Base-by-base conservation (phyloP, 75 land plant genomes). In the Chamaecyparis obtusa region DNA sequence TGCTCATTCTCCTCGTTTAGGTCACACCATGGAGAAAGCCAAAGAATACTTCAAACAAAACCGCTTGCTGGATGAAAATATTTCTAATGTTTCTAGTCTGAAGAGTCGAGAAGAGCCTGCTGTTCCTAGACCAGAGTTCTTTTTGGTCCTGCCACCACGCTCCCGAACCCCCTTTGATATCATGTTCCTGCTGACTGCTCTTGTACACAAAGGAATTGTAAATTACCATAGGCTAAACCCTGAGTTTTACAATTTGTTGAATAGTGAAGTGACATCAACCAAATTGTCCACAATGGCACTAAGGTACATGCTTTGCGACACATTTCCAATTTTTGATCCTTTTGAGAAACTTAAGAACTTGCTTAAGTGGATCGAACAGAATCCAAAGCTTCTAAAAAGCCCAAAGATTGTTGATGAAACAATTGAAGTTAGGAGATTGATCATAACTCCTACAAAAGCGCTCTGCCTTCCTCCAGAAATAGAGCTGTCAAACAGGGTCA, bases 401-500 rank as follows among this genome's bases (percentile, higher is more conserved):
- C 85, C 90, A 27, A 80, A 83, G 44, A 17, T 87, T 57, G 32
- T 86, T 13, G 89, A 72, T 85, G 94, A 92, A 64, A 86, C 85
- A 79, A 92, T 92, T 37, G 92, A 91, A 86, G 92, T 98, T 0
- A 84, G 96, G 87, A 90, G 99, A 81, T 72, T 98, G 86, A 87
- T 97, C 10, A 86, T 98, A 19, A 98, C 99, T 51, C 99, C 99
- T 9, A 92, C 99, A 7, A 94, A 89, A 91, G 99, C 98, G 0
- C 93, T 93, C 75, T 98, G 99, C 88, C 90, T 92, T 51, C 94
- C 93, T 32, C 99, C 99, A 32, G 97, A 93, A 87, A 88, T 94
- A 39, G 99, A 98, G 60, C 89, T 95, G 13, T 96, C 99, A 5
- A 98, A 98, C 80, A 87, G 99, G 75, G 99, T 98, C 49, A 86